phyloP scores from a whole-genome alignment of 768 basidiomycete genomes.

The Leucosporidium yakuticum region DNA sequence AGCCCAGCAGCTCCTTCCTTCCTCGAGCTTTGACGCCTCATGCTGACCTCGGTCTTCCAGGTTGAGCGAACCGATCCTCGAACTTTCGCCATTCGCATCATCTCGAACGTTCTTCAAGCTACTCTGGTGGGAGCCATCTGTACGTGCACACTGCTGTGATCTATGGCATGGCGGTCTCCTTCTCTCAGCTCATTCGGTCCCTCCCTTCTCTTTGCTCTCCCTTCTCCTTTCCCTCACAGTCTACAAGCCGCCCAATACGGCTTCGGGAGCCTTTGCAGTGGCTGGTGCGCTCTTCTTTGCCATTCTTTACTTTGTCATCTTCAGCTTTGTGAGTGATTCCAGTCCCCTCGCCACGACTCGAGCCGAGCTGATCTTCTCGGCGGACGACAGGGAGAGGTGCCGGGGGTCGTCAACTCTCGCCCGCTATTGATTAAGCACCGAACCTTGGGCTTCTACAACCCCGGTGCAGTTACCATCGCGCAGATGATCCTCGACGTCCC shows the following conservation, averaged over 20 bases:
- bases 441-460: constrained; percentile 25
- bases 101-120: constrained; percentile 47
- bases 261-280: constrained; percentile 63
- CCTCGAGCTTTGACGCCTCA: too few relatives aligned
- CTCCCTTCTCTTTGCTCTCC: constrained; percentile 7
- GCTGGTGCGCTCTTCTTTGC: constrained; percentile 71
- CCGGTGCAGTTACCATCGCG: constrained; percentile 12
- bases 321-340: constrained; percentile 19
- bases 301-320: constrained; percentile 9
- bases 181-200: constrained; percentile 9
- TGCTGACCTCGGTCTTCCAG: too few relatives aligned
- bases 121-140: constrained; percentile 58
- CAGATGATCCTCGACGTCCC: constrained; percentile 18
- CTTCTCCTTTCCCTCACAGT: constrained; percentile 39
- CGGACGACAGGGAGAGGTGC: not conserved
- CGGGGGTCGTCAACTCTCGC: not conserved
- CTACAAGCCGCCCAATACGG: constrained; percentile 52
- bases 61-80: constrained; percentile 47
- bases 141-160: too few relatives aligned
- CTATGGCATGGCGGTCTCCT: too few relatives aligned
- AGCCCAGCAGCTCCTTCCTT: too few relatives aligned
- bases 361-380: constrained; percentile 13
- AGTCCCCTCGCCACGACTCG: constrained; percentile 6
- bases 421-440: constrained; percentile 20
- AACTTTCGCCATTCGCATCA: constrained; percentile 27